Base-by-base conservation (phyloP, 495 filamentous ascomycete genomes). In the Hypoxylon trugodes region DNA sequence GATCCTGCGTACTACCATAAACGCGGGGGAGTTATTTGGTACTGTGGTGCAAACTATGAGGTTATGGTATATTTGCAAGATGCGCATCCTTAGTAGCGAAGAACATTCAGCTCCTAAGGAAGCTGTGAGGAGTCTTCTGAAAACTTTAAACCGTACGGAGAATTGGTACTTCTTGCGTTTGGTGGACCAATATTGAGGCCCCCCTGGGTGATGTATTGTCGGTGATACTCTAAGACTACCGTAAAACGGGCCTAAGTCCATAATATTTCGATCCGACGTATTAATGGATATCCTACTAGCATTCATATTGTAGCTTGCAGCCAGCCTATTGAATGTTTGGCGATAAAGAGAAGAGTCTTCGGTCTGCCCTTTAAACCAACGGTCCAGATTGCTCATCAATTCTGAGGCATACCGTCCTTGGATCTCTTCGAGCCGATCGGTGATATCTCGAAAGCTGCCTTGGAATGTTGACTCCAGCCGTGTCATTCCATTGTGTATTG, bases 11-110 rank as follows among this genome's bases (percentile, higher is more conserved):
- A 62, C 16, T 25, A 12, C 19, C 0, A 3, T 0, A 43, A 55
- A 62, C 5, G 43, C 28, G 36, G 59, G 59, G 4, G 59, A 24
- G 7, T 36, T 1, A 2, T 0, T 0, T 12, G 33, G 25, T 25
- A 62, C 59, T n/a, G 12, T 42, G 0, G 49, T 35, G 41, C 42
- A 35, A 28, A 48, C 3, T 12, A 50, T 62, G 12, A 55, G 13
- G 15, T 62, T 55, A 19, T 24, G 59, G 2, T 50, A 18, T 24
- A 62, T 55, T 35, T 12, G 15, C 42, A 32, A 55, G 26, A 35
- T 19, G 2, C 42, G 41, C 6, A 18, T 1, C 59, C 59, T 41
- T 4, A 43, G 33, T 13, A 40, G 8, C 21, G 3, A 21, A 8
- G 25, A 48, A 13, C 48, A 49, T 49, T 49, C 50, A 22, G 49